A percentile compares a stretch with the other conserved stretches of the same genome.
Conservation (phyloP, 106 monocot genomes). For the Cymbidium sinense region DNA sequence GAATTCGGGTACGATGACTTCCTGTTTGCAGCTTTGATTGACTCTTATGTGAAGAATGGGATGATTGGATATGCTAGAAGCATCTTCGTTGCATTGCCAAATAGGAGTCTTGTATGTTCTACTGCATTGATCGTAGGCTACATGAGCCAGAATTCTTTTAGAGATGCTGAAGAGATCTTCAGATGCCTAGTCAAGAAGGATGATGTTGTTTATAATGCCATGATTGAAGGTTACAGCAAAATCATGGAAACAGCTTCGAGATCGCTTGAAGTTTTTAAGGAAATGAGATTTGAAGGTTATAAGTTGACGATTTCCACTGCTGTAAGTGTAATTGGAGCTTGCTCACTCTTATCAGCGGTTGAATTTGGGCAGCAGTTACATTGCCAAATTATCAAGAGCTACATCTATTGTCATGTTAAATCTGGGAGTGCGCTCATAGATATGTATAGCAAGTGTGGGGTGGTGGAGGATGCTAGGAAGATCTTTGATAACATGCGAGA, state of each 20-base stretch:
- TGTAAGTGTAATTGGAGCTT: slow-evolving; percentile 79
- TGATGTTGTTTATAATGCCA: slow-evolving; percentile 78
- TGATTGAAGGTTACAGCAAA: slow-evolving; percentile 89
- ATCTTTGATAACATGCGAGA: slow-evolving; percentile 55
- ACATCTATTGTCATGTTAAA: slow-evolving; percentile 45
- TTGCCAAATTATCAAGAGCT: slow-evolving; percentile 49
- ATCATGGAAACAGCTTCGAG: slow-evolving; percentile 31
- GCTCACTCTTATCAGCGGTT: slow-evolving; percentile 53
- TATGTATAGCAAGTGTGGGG: slow-evolving; percentile 84
- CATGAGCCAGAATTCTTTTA: slow-evolving; percentile 46
- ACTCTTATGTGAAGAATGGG: slow-evolving; percentile 78
- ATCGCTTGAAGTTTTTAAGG: slow-evolving; percentile 57
- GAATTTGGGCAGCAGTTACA: slow-evolving; percentile 82
- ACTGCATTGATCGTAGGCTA: slow-evolving; percentile 85
- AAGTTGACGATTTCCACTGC: slow-evolving; percentile 62
- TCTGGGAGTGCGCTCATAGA: slow-evolving; percentile 75
- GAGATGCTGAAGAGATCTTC: slow-evolving; percentile 70
- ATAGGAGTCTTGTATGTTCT: slow-evolving; percentile 44
- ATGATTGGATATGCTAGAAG: slow-evolving; percentile 45
- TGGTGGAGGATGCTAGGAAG: slow-evolving; percentile 46
- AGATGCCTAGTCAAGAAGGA: slow-evolving; percentile 42
- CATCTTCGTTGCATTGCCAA: slow-evolving; percentile 38
- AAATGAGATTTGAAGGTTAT: slow-evolving; percentile 36
- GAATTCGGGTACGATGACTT: slow-evolving; percentile 48
- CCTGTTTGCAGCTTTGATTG: slow-evolving; percentile 55